Percentiles rank a stretch among this genome's conserved stretches.
Evolutionary conservation across 179 eudicot species (phyloP).

Genomic region (Drosera spatulata): DNA sequence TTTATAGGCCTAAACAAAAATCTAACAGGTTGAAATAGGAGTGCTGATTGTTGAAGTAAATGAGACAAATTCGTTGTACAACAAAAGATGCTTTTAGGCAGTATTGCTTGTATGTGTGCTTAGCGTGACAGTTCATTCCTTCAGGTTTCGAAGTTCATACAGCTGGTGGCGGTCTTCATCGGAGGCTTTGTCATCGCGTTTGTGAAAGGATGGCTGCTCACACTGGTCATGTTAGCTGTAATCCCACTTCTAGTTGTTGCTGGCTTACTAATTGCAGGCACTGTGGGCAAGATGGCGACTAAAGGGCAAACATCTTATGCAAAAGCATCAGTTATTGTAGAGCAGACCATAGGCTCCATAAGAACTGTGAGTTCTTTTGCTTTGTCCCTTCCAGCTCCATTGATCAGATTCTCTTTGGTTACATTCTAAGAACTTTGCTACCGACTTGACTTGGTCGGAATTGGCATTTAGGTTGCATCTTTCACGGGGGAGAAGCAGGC

Average conservation of each 20-base stretch:
- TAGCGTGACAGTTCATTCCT: neutral
- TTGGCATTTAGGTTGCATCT: slow-evolving; percentile 26
- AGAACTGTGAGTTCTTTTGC: slow-evolving; percentile 43
- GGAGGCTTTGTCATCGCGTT: slow-evolving; percentile 65
- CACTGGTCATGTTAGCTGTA: slow-evolving; percentile 48
- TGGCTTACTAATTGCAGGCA: slow-evolving; percentile 26
- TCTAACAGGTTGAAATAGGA: no score
- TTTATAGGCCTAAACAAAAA: no score
- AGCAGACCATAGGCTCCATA: slow-evolving; percentile 57
- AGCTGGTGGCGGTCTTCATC: slow-evolving; percentile 35
- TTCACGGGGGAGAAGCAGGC: slow-evolving; percentile 40
- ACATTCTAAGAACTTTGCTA: slow-evolving; percentile 27
- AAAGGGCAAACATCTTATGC: slow-evolving; percentile 47
- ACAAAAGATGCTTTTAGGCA: no score
- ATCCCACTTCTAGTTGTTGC: slow-evolving; percentile 43
- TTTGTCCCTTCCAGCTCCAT: neutral
- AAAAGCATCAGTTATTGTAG: slow-evolving; percentile 45
- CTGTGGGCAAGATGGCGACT: slow-evolving; percentile 28
- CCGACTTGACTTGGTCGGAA: slow-evolving; percentile 9
- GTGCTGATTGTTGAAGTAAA: no score
- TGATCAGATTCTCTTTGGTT: neutral
- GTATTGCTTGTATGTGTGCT: neutral
- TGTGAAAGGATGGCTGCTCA: slow-evolving; percentile 60
- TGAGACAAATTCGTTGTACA: no score
- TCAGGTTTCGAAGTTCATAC: slow-evolving; percentile 68